Evolutionary conservation across 2,329 filamentous ascomycete genomes (phyloP).

Genomic region (Stagonosporopsis vannaccii): DNA sequence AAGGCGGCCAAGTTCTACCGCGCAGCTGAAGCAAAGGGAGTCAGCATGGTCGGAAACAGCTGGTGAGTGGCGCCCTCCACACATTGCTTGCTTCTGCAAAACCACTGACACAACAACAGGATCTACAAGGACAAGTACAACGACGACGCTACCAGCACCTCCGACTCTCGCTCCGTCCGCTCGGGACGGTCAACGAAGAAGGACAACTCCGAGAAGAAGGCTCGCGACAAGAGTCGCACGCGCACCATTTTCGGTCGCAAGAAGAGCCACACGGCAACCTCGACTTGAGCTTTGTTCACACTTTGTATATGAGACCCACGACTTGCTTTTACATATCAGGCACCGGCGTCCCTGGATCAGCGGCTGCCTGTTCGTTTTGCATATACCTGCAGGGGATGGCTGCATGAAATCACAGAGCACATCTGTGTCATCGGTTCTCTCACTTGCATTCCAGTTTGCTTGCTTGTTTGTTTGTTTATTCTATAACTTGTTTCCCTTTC

Average conservation of each 20-base stretch:
- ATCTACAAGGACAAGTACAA: slow-evolving; percentile 96
- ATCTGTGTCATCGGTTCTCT: background rate
- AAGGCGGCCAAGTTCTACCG: slow-evolving; percentile 93
- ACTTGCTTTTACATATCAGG: slow-evolving; percentile 38
- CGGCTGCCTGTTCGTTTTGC: slow-evolving; percentile 36
- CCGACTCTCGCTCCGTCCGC: slow-evolving; percentile 54
- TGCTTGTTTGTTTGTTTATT: slow-evolving; percentile 6
- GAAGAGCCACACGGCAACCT: slow-evolving; percentile 48
- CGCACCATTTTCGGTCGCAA: slow-evolving; percentile 75
- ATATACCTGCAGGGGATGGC: slow-evolving; percentile 32
- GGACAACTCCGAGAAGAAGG: slow-evolving; percentile 63
- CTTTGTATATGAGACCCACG: slow-evolving; percentile 45
- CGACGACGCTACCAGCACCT: slow-evolving; percentile 49
- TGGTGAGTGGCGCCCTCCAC: slow-evolving; percentile 72
- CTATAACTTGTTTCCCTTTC: slow-evolving; percentile 15
- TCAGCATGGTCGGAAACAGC: slow-evolving; percentile 98
- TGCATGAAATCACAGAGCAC: slow-evolving; percentile 11
- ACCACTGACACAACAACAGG: slow-evolving; percentile 60
- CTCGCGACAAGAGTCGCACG: slow-evolving; percentile 77
- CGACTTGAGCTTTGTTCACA: slow-evolving; percentile 17
- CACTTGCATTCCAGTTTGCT: background rate
- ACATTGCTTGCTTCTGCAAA: background rate
- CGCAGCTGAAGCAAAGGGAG: slow-evolving; percentile 87
- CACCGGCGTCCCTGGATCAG: slow-evolving; percentile 42
- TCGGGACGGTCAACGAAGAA: slow-evolving; percentile 56